Evolutionary conservation across 345 rosid genomes (phyloP).

Genomic region (Theobroma cacao): DNA sequence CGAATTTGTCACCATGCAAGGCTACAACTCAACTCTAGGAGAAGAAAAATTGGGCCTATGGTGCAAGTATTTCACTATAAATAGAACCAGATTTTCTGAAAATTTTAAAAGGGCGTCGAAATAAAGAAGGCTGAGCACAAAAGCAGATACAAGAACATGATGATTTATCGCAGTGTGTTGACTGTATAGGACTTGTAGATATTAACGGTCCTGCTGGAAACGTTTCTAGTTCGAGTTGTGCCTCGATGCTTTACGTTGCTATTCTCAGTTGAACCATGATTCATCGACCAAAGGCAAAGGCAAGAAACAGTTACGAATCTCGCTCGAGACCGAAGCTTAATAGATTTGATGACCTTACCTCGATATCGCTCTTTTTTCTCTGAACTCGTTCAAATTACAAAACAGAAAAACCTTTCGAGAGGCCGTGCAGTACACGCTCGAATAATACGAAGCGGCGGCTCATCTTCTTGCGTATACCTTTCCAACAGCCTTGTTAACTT

Average conservation of each 20-base stretch:
- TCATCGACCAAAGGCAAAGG: background rate
- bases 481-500: slow-evolving; percentile 68
- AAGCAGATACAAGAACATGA: no score
- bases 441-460: slow-evolving; percentile 35
- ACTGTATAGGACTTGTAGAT: no score
- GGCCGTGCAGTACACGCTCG: slow-evolving; percentile 70
- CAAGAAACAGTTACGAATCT: background rate
- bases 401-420: slow-evolving; percentile 37
- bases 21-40: no score
- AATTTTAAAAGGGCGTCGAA: no score
- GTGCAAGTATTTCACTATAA: no score
- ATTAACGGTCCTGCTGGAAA: no score
- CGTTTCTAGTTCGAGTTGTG: no score
- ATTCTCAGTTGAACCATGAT: background rate
- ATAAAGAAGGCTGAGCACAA: no score
- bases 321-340: background rate
- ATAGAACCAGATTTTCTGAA: no score
- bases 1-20: no score
- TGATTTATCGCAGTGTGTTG: no score
- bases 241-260: background rate
- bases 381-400: slow-evolving; percentile 44
- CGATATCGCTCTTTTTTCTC: slow-evolving; percentile 37
- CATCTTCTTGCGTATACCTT: slow-evolving; percentile 41
- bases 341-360: slow-evolving; percentile 31
- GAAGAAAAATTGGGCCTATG: no score